Evolutionary conservation across 768 basidiomycete species (phyloP), one percentile per base, ranked within the genome.

Genomic region (Lactarius indigo): DNA sequence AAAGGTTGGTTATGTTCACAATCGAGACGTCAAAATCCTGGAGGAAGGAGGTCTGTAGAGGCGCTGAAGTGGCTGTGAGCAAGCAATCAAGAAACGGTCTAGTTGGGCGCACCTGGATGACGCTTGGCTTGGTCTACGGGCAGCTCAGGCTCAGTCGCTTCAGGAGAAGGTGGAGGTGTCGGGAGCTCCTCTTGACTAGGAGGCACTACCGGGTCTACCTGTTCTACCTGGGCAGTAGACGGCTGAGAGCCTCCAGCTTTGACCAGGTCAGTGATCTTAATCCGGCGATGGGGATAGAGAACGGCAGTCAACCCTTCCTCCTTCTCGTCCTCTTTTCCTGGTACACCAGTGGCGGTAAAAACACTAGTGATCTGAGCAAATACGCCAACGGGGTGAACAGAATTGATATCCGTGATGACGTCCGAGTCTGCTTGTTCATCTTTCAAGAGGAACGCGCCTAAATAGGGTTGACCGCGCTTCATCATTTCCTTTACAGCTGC

Each of bases 361-460:
- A 96, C 89, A 70, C 92, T 94, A 1, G 96, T 98, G 61, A 98
- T 94, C 78, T 98, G 96, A 2, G 95, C 95, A 73, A 98, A 97
- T 6, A 98, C 95, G 55, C 96, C 96, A 64, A 98, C 94, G 1
- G 85, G 85, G 76, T 98, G 92, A 6, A 98, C 94, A 52, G 90
- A 87, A 77, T 92, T 85, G 63, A 93, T 77, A 73, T 91, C 91
- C 65, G 91, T 90, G 70, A 98, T 96, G 64, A 96, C 84, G 76
- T 98, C 96, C 74, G 89, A 90, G 77, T 98, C 96, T 55, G 90
- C 82, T 69, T 93, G 86, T 71, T 94, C 92, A 73, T 98, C 95
- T 80, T 96, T 98, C 73, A 98, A 86, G 31, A 98, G 80, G 81
- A 98, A 98, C 31, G 95, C 96, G 60, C 96, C 96, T 65, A 99